Base-by-base conservation (phyloP, 768 basidiomycete species). In the Tephrocybe sp. region DNA sequence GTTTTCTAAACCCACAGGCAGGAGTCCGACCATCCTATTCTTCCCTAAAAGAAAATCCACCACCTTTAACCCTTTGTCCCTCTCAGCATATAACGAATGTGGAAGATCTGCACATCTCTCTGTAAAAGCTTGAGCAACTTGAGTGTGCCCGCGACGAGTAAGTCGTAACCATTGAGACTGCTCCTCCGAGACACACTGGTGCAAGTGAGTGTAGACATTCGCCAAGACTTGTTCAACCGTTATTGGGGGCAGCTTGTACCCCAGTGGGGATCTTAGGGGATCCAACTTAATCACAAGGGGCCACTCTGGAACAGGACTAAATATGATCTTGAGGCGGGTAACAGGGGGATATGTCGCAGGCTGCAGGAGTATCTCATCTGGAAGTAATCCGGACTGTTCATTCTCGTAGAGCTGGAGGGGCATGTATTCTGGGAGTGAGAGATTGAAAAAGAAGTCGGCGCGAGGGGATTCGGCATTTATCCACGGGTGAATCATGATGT, bases 31-130 rank as follows among this genome's bases (percentile, higher is more conserved):
- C 14, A 47, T 22, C 19, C 14, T 47, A 9, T 33, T 47, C 40
- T 32, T 42, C 17, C 51, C 51, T 3, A 30, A 9, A 1, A 52
- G 6, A 30, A 47, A 52, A 36, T 52, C 51, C 17, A 52, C 45
- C 34, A 45, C 40, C 51, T 35, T 52, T 2, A 52, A 0, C 10
- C 45, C 51, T 0, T 14, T 20, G 12, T 32, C 45, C 17, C 45
- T 46, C 26, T 52, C 45, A 7, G 41, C 51, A 8, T 9, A 6
- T 8, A 38, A 46, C 11, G 19, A 42, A 35, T 36, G 10, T 2
- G 45, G 45, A 20, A 52, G 46, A 6, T 7, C 34, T 1, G n/a
- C 5, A 3, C 45, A 52, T 42, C 51, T 40, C 23, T 36, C 12
- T 16, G 51, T 43, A 12, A 47, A 52, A 16, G 40, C 45, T 20